Base-by-base conservation (phyloP, 345 rosid species). In the Ceriops decandra region DNA sequence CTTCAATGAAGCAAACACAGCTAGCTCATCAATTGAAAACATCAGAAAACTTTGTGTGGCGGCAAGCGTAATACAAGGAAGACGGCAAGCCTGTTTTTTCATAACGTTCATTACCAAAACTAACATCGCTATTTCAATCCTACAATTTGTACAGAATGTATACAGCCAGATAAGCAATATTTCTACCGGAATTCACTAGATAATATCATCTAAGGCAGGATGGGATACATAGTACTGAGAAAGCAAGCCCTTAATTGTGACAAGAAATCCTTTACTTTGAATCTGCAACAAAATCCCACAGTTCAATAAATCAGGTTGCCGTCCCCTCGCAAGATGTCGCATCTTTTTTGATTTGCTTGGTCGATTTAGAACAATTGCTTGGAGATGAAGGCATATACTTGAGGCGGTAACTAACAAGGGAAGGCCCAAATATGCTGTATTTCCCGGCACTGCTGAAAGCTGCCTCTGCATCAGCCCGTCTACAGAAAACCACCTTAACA, bases 371-470 rank as follows among this genome's bases (percentile, higher is more conserved):
- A 53, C 72, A 62, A 65, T 74, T 70, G 58, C 47, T 36, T 7
- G 65, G 60, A n/a, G 17, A 46, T 17, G 75, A 52, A 62, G 66
- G 57, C 72, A 78, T 64, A 26, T 74, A 74, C 70, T 79, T 79
- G 66, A 81, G 93, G 56, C 79, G 64, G 33, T 75, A 68, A 52
- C 68, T 53, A 36, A 20, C 81, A 68, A 85, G 88, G 21, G 88
- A 82, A 26, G 90, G 90, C 28, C 93, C 88, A 11, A 86, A 84
- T 58, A 79, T 79, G 73, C 82, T 76, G 73, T 84, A 81, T 74
- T 85, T 88, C 35, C 89, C 88, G 0, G 88, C 80, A 63, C 84
- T 85, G 76, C 88, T 83, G 77, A 85, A 85, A 57, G 96, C 91
- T 0, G 77, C 54, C 80, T 90, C 80, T 53, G 90, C 91, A 52